A percentile compares a stretch with the other conserved stretches of the same genome.
Conservation (phyloP, 78 protist species). For the Cavenderia fasciculata region DNA sequence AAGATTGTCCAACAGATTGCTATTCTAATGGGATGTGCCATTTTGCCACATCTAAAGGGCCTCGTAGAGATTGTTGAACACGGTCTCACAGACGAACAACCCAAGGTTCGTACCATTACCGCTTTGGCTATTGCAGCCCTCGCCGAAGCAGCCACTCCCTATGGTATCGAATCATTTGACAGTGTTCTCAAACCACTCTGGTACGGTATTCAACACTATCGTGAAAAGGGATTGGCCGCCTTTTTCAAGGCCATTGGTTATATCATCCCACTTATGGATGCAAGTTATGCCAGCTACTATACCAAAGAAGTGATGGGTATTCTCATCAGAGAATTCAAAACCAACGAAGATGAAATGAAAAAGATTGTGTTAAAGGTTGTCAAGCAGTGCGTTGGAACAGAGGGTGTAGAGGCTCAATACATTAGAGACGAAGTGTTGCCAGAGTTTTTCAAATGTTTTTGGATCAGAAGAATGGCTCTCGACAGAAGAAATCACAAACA, state of each 20-base stretch:
- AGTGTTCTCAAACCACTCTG: conserved; percentile 96
- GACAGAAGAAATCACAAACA: conserved; percentile 90
- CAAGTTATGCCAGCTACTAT: conserved; percentile 92
- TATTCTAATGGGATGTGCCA: conserved; percentile 97
- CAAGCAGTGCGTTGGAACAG: conserved; percentile 97
- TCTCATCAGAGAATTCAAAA: conserved; percentile 93
- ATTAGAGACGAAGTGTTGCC: conserved; percentile 92
- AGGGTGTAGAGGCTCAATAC: conserved; percentile 95
- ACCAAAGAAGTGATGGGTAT: conserved; percentile 92
- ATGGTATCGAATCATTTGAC: conserved; percentile 98
- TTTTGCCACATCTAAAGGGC: conserved; percentile 95
- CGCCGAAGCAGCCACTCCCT: conserved; percentile 99
- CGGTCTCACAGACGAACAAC: conserved; percentile 92
- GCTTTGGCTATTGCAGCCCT: conserved; percentile 98
- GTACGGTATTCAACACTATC: conserved; percentile 90
- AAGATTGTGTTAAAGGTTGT: conserved; percentile 98
- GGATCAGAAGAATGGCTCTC: conserved; percentile 97
- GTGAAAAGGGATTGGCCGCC: conserved; percentile 97
- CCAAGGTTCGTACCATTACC: conserved; percentile 93
- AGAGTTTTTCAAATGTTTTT: conserved; percentile 92
- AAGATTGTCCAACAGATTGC: conserved; percentile 98
- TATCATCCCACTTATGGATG: conserved; percentile 99
- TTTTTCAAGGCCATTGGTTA: conserved; percentile 98
- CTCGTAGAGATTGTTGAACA: conserved; percentile 94
- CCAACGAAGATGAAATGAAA: conserved; percentile 99